Base-by-base conservation (phyloP, 768 basidiomycete species). In the Lactarius sp. region DNA sequence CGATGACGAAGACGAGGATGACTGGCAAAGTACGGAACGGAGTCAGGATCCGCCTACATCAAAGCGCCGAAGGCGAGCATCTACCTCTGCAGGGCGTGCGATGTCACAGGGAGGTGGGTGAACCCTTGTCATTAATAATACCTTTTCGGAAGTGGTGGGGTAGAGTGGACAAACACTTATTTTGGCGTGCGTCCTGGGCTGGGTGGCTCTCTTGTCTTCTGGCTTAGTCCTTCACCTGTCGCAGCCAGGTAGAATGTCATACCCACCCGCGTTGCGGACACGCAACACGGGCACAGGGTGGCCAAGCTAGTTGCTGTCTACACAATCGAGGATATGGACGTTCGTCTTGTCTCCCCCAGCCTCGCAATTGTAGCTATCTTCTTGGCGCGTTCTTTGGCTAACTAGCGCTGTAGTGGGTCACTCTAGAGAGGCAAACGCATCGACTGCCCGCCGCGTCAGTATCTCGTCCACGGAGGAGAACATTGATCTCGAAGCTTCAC, bases 1-100 rank as follows among this genome's bases (percentile, higher is more conserved):
- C 0, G 79, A 80, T 0, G 83, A 81, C 0, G 85, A 84, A 0
- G 85, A 85, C 0, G 83, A 82, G 13, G 75, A 77, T 14, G 74
- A 78, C 41, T 72, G 71, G 51, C 66, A 66, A 6, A 59, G 68
- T 33, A 59, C 66, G 16, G 75, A 16, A 13, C 55, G 56, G 67
- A 68, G 53, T 75, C 71, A 56, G 73, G 74, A 52, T 75, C 81
- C 51, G 72, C 76, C 59, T 74, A 77, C 60, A 66, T 75, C 31
- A 14, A 69, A 55, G 34, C 67, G 61, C 57, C 58, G 60, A 2
- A 73, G 75, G 53, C 70, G 73, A 0, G 64, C 70, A 5, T 72
- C 76, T 6, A 72, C 71, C 18, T 66, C 66, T 39, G 62, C 12
- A 0, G 68, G 42, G 16, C 65, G 65, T 52, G 60, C 51, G 34